phyloP scores from a whole-genome alignment of 345 rosid species.

The Mercurialis annua region DNA sequence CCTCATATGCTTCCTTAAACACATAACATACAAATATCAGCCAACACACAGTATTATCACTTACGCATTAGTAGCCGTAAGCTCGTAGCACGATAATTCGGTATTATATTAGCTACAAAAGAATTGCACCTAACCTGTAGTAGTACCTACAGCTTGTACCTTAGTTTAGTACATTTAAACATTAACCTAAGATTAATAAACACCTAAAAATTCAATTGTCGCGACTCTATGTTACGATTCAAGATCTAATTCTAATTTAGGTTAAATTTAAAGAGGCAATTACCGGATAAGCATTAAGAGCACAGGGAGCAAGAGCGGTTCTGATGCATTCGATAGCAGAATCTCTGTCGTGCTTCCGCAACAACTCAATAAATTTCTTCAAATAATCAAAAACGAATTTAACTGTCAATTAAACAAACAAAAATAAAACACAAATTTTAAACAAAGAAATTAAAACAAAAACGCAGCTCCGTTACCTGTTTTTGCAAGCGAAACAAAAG shows the following conservation, averaged over 20 bases:
- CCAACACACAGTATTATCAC: no score
- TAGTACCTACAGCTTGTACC: no score
- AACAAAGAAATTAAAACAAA: not conserved
- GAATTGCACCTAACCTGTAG: no score
- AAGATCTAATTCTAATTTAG: no score
- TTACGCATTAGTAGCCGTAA: no score
- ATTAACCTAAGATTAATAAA: no score
- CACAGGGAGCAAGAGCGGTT: conserved; percentile 87
- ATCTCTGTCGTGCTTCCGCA: conserved; percentile 64
- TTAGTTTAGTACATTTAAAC: no score
- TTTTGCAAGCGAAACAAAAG: conserved; percentile 82
- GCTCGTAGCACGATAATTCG: no score
- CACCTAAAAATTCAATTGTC: no score
- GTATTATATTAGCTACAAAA: no score
- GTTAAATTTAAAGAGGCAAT: not conserved
- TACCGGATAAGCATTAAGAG: conserved; percentile 97
- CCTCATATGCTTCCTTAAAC: conserved; percentile 96
- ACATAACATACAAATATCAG: conserved; percentile 21
- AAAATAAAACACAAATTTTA: not conserved
- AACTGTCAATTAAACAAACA: not conserved
- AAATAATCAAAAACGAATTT: not conserved
- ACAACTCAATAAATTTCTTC: conserved; percentile 87
- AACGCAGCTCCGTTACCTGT: conserved; percentile 51
- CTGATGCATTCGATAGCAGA: conserved; percentile 75
- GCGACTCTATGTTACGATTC: no score